Evolutionary conservation across 768 basidiomycete species (phyloP), one percentile per base, ranked within the genome.

Genomic region (Termitomyces sp.): DNA sequence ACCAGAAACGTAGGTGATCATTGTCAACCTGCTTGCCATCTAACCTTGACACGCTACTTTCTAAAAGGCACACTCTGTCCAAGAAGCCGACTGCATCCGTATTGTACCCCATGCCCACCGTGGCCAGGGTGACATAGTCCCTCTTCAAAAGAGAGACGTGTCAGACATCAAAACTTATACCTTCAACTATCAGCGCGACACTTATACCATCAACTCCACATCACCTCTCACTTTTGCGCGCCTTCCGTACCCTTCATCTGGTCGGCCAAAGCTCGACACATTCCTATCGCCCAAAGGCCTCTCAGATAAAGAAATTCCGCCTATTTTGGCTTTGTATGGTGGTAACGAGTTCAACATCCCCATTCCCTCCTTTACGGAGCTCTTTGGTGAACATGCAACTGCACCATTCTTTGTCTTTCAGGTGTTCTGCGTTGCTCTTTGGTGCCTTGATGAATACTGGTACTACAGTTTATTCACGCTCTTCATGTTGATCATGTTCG

Each of bases 321-420:
- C 78, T 0, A 74, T 92, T 26, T 73, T 76, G 42, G 76, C 77
- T 7, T 78, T 95, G 22, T 99, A 93, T 68, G 97, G 96, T 56
- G 84, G 85, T 64, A 99, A 99, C 74, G 91, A 93, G 67, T 98
- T 98, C 74, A 86, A 97, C 69, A 98, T 99, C 62, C 97, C 97
- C 2, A 91, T 99, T 42, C 97, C 97, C 7, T 90, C 91, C 1
- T 99, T 99, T 69, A 80, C 82, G 10, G 91, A 94, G 63, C 83
- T 99, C 36, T 98, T 99, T 64, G 81, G 77, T 24, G 97, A 99
- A 76, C 97, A 99, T 68, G 95, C 96, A 1, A 95, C 95, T 5
- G 97, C 97, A 0, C 97, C 97, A 0, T 99, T 99, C 82, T 99
- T 99, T 72, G 97, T 99, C 27, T 99, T 99, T 74, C 97, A 99